These are phyloP conservation scores for Podochytrium sp. DNA, from an alignment of 192 early-diverging fungal species.

Conservation along the genomic window DNA sequence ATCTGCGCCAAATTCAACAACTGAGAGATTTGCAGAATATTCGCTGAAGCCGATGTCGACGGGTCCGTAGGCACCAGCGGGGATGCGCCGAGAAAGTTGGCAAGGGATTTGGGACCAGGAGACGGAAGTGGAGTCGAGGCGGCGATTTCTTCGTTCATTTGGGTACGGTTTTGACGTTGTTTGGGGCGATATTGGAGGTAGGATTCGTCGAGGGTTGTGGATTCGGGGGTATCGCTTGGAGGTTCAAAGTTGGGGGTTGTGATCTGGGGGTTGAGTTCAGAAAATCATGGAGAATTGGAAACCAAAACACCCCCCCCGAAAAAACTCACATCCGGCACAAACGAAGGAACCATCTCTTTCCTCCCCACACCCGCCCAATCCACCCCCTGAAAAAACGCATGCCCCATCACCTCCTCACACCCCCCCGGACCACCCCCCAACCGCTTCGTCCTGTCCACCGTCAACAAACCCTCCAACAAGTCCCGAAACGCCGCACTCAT, in stretches of 20 bases:
- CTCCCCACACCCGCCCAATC: constrained; percentile 53
- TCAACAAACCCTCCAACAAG: constrained; percentile 57
- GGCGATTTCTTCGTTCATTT: constrained; percentile 53
- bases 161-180: constrained; percentile 63
- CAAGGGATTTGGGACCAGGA: constrained; percentile 3
- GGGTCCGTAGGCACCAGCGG: not conserved
- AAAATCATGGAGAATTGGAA: not conserved
- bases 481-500: constrained; percentile 22
- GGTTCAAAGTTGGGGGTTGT: constrained; percentile 71
- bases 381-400: constrained; percentile 55
- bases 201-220: constrained; percentile 66
- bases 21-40: constrained; percentile 10
- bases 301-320: not conserved
- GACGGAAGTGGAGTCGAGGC: not conserved
- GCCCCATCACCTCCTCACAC: constrained; percentile 55
- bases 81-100: constrained; percentile 11
- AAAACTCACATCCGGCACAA: constrained; percentile 56
- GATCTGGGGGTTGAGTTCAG: not conserved
- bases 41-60: not conserved
- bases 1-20: not conserved
- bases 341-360: constrained; percentile 45
- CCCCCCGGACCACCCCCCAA: constrained; percentile 79
- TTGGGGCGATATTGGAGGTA: constrained; percentile 19
- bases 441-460: constrained; percentile 70
- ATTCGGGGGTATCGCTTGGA: constrained; percentile 77